Conservation (phyloP, 495 filamentous ascomycete species). For the Podospora fimiseda region DNA sequence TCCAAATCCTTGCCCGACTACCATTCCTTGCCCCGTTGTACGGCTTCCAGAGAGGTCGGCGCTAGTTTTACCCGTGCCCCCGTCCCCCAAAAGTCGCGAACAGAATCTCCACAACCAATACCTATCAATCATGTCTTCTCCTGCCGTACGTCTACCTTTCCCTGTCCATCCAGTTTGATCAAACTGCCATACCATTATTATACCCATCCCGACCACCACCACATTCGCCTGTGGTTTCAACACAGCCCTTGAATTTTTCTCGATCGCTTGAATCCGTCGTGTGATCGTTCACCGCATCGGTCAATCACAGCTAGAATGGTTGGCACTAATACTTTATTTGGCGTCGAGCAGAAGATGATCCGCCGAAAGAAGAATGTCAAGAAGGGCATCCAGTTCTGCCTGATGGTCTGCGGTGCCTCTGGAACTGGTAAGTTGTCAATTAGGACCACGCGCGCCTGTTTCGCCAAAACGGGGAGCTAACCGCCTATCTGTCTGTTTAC, state of each 20-base stretch:
- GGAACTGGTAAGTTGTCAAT: conserved; percentile 71
- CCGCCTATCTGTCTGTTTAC: conserved; percentile 7
- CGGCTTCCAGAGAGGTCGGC: conserved; percentile 11
- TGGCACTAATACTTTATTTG: conserved; percentile 29
- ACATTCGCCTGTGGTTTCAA: not conserved
- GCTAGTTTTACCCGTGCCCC: conserved; percentile 22
- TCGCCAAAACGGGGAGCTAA: conserved; percentile 16
- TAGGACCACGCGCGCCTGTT: not conserved
- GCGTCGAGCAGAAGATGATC: conserved; percentile 69
- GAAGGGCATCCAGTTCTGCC: conserved; percentile 99
- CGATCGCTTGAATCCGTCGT: not conserved
- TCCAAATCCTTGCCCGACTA: not conserved
- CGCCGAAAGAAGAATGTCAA: conserved; percentile 99
- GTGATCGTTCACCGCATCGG: not conserved
- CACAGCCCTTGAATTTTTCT: not conserved
- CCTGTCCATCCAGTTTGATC: conserved; percentile 9
- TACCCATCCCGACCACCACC: not conserved
- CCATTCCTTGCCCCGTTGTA: not conserved
- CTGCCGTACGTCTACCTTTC: conserved; percentile 30
- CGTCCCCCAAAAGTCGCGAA: conserved; percentile 13
- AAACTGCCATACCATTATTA: conserved; percentile 2
- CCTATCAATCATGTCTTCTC: conserved; percentile 31
- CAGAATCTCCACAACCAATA: conserved; percentile 14
- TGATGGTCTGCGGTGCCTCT: conserved; percentile 99
- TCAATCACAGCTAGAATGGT: conserved; percentile 15